Evolutionary conservation across 805 yeast genomes (phyloP).

Genomic region (Barnettozyma wickerhamii): DNA sequence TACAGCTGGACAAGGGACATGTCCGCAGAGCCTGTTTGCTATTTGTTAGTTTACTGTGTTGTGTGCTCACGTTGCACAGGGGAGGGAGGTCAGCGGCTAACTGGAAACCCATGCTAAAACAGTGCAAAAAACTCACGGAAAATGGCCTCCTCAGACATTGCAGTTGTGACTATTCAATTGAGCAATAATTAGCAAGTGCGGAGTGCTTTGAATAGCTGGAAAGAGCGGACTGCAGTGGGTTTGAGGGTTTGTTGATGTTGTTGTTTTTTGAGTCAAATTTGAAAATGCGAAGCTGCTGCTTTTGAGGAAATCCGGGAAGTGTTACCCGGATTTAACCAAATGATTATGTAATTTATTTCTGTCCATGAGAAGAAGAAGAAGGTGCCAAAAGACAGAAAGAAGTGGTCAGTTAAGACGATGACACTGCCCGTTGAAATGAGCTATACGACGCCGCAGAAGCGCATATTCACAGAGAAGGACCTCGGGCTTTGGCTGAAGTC

Average conservation of each 20-base stretch:
- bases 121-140: constrained; percentile 30
- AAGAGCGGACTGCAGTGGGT: no score
- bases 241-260: no score
- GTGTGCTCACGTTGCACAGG: background rate
- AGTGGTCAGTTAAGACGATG: no score
- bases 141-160: constrained; percentile 33
- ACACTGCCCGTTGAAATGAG: background rate
- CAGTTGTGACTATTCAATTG: background rate
- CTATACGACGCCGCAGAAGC: constrained; percentile 29
- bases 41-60: constrained; percentile 10
- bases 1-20: constrained; percentile 94
- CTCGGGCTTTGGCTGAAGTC: constrained; percentile 55
- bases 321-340: no score
- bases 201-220: no score
- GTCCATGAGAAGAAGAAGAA: no score
- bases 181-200: background rate
- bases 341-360: no score
- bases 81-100: background rate
- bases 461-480: constrained; percentile 57
- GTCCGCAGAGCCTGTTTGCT: constrained; percentile 73
- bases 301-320: no score
- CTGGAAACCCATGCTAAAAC: background rate
- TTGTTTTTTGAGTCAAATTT: no score
- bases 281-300: no score
- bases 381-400: no score